A percentile compares a stretch with the other conserved stretches of the same genome.
Conservation (phyloP, 495 filamentous ascomycete species). For the Pseudotulostoma volvatum region DNA sequence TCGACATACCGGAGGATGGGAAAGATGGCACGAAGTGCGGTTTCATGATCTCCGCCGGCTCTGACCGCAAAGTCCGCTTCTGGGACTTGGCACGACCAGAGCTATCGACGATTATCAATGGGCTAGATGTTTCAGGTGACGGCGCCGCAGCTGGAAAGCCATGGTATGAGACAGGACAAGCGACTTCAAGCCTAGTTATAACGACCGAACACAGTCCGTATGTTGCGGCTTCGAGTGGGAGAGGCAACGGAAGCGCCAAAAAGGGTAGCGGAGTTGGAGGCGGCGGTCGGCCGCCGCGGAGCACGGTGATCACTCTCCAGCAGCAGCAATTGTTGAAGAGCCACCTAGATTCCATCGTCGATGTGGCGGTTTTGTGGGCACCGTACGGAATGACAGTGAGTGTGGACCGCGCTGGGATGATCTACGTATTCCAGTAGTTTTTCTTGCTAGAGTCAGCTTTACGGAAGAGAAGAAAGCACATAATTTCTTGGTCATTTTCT, state of each 20-base stretch:
- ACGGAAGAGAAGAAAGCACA: too few species aligned
- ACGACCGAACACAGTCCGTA: slow-evolving; percentile 53
- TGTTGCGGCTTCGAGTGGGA: slow-evolving; percentile 14
- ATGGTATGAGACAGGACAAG: slow-evolving; percentile 54
- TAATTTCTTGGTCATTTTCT: too few species aligned
- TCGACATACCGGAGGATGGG: slow-evolving; percentile 31
- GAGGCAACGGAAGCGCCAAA: slow-evolving; percentile 15
- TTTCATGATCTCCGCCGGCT: slow-evolving; percentile 74
- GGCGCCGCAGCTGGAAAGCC: slow-evolving; percentile 33
- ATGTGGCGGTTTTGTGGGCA: slow-evolving; percentile 71
- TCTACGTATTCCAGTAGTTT: slow-evolving; percentile 72
- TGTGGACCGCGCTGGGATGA: slow-evolving; percentile 77
- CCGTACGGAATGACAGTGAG: slow-evolving; percentile 89
- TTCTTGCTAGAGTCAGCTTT: too few species aligned
- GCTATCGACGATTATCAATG: slow-evolving; percentile 60
- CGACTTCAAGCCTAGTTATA: slow-evolving; percentile 48
- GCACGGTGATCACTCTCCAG: slow-evolving; percentile 75
- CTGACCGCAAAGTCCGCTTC: slow-evolving; percentile 80
- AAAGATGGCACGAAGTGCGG: slow-evolving; percentile 28
- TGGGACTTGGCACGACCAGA: slow-evolving; percentile 74
- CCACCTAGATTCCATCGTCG: slow-evolving; percentile 77
- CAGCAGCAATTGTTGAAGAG: slow-evolving; percentile 73
- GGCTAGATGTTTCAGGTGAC: slow-evolving; percentile 51
- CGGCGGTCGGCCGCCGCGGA: slow-evolving; percentile 43
- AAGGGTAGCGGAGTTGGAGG: slow-evolving; percentile 15